Base-by-base conservation (phyloP, 192 early-diverging fungal genomes). In the Dispira parvispora region DNA sequence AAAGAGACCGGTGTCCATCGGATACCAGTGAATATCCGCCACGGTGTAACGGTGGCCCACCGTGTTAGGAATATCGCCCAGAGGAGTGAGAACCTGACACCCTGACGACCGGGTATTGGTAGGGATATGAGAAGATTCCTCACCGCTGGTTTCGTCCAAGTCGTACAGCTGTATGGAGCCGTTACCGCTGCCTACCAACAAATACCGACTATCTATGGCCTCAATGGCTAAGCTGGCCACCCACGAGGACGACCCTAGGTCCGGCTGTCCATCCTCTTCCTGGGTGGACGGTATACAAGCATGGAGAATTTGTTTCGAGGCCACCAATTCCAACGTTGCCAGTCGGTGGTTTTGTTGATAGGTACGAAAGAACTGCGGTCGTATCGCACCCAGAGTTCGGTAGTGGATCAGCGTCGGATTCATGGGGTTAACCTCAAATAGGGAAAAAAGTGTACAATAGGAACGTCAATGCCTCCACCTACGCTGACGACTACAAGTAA, bases 1-100 rank as follows among this genome's bases (percentile, higher is more conserved):
- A 69, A 93, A 93, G 75, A 93, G 78, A 43, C 90, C 91, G 16
- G 80, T 84, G 69, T 93, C 89, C 47, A 81, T 75, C 4, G 88
- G 84, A 65, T 87, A 93, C 92, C 92, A 96, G 4, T 73, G 69
- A 0, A 90, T 75, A 46, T 74, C 74, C 6, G 89, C 82, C 3
- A 95, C 74, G 8, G 78, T 75, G 61, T 78, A 84, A 38, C 71
- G 64, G 71, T 95, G 90, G 4, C 81, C 75, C 8, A 52, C 45
- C 1, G 64, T 67, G 45, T 72, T 63, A 5, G 68, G 46, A 21
- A 66, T 50, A 9, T 65, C 62, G 2, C 43, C 68, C 21, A 55
- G 21, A 6, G 72, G 46, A 1, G 64, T 52, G 45, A 76, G 69
- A 10, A 63, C 26, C 12, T 43, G 6, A 12, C 64, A 43, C 43